Evolutionary conservation across 306 rosid species (phyloP).

Genomic region (Trifolium dubium): DNA sequence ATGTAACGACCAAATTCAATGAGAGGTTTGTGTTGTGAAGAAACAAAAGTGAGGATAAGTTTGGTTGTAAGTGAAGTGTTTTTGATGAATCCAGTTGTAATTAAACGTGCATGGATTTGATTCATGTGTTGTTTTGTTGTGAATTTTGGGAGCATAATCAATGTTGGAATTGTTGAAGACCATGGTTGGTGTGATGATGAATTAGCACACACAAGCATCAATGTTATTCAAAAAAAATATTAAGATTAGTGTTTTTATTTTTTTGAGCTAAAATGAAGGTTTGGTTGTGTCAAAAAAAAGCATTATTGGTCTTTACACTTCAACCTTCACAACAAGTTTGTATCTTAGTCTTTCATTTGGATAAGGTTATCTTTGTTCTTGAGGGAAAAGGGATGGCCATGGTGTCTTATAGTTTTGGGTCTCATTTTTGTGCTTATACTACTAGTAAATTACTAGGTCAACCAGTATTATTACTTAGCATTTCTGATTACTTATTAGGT

Average conservation of each 20-base stretch:
- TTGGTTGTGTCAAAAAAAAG: too few species aligned
- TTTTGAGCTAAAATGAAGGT: neutral
- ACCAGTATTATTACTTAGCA: too few species aligned
- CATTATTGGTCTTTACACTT: neutral
- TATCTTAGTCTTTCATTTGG: slow-evolving; percentile 28
- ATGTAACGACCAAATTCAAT: slow-evolving; percentile 67
- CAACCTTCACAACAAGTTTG: neutral
- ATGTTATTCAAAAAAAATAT: neutral
- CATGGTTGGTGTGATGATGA: slow-evolving; percentile 64
- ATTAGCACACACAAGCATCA: slow-evolving; percentile 62
- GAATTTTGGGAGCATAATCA: slow-evolving; percentile 59
- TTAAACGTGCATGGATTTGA: slow-evolving; percentile 65
- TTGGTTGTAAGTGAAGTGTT: slow-evolving; percentile 50
- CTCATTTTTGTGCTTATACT: neutral
- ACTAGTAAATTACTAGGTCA: neutral
- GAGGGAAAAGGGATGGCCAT: neutral
- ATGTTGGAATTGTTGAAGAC: slow-evolving; percentile 54
- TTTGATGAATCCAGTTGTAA: slow-evolving; percentile 61
- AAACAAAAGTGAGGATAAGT: slow-evolving; percentile 62
- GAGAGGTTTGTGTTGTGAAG: slow-evolving; percentile 66
- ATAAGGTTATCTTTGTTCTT: slow-evolving; percentile 45
- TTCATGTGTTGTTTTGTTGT: slow-evolving; percentile 54
- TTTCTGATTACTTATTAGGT: too few species aligned
- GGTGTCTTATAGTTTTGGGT: neutral
- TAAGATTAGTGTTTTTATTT: neutral